These are phyloP conservation scores for Serendipita sp. DNA, from an alignment of 768 basidiomycete species.

Conservation along the genomic window DNA sequence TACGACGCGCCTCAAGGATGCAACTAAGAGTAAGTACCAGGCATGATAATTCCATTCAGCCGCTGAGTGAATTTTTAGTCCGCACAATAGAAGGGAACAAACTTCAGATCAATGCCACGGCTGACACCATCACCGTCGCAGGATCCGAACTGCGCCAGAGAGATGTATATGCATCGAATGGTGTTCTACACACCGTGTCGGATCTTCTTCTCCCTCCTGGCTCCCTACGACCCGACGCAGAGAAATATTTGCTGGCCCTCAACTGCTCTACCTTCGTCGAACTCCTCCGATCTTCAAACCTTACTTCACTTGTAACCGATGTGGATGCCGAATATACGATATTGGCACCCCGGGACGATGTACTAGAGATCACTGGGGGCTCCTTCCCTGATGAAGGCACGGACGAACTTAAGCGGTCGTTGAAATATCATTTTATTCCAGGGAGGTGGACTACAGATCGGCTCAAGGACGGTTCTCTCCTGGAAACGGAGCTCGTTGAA, in stretches of 20 bases:
- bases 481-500: conserved; percentile 66
- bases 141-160: conserved; percentile 46
- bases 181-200: conserved; percentile 81
- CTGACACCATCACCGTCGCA: conserved; percentile 35
- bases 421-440: conserved; percentile 86
- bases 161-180: conserved; percentile 88
- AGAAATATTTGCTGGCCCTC: conserved; percentile 84
- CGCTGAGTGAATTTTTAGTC: background rate
- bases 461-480: conserved; percentile 52
- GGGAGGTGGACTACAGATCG: conserved; percentile 58
- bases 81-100: conserved; percentile 44
- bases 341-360: conserved; percentile 80
- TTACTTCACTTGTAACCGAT: conserved; percentile 54
- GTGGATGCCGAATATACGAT: conserved; percentile 64
- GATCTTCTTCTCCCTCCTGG: conserved; percentile 63
- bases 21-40: background rate
- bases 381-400: conserved; percentile 49
- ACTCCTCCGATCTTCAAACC: conserved; percentile 66
- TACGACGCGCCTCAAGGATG: background rate
- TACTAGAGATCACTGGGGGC: conserved; percentile 29
- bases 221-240: conserved; percentile 69
- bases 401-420: conserved; percentile 48
- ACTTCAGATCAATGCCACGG: conserved; percentile 41
- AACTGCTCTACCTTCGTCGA: conserved; percentile 86
- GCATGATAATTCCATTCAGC: background rate